These are phyloP conservation scores for Cyamopsis tetragonoloba DNA, from an alignment of 306 rosid species.

Conservation along the genomic window DNA sequence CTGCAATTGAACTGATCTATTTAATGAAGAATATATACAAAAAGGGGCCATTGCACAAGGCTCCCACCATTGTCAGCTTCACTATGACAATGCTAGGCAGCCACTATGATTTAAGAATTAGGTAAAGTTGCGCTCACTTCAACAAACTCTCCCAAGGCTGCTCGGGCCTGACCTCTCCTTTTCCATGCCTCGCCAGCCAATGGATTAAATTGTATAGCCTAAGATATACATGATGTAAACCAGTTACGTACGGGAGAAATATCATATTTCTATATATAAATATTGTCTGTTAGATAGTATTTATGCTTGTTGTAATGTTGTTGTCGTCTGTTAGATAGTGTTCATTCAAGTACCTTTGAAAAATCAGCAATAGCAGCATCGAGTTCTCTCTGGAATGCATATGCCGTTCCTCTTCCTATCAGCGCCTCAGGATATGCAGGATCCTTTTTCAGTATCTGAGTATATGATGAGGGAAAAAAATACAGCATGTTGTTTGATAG, in stretches of 20 bases:
- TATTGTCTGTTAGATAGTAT: conserved; percentile 13
- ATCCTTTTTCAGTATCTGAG: conserved; percentile 89
- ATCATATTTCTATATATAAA: conserved; percentile 10
- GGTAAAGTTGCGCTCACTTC: conserved; percentile 55
- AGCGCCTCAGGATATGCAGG: conserved; percentile 92
- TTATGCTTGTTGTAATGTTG: too few species aligned
- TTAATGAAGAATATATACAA: not conserved
- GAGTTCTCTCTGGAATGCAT: conserved; percentile 89
- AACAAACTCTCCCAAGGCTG: conserved; percentile 88
- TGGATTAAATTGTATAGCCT: conserved; percentile 91
- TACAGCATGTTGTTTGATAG: conserved; percentile 3
- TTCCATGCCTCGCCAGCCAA: conserved; percentile 97
- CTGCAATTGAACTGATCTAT: not conserved
- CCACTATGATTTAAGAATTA: not conserved
- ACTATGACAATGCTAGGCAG: not conserved
- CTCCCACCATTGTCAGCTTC: not conserved
- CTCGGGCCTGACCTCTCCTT: conserved; percentile 98
- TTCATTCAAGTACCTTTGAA: conserved; percentile 62
- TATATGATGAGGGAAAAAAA: conserved; percentile 7
- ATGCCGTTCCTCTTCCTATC: conserved; percentile 95
- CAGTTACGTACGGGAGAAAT: conserved; percentile 13
- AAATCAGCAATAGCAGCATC: conserved; percentile 88
- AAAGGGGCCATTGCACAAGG: not conserved
- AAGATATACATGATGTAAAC: conserved; percentile 27
- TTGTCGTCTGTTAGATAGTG: conserved; percentile 16